phyloP scores from a whole-genome alignment of 352 stramenopile genomes.

The Pythium oligandrum region DNA sequence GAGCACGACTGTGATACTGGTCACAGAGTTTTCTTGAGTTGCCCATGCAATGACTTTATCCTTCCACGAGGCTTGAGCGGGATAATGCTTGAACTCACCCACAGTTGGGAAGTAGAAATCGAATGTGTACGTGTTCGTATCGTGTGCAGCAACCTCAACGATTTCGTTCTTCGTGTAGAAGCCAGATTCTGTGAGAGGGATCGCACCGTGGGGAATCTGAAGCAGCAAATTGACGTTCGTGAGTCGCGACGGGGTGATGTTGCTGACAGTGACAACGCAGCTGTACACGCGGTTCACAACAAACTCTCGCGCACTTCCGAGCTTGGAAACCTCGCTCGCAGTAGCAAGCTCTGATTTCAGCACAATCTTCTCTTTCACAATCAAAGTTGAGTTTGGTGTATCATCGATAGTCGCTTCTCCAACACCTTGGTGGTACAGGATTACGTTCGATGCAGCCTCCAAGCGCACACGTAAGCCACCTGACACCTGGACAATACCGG shows the following conservation, averaged over 20 bases:
- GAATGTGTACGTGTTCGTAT: slow-evolving; percentile 32
- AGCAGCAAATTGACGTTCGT: slow-evolving; percentile 43
- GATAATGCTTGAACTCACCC: slow-evolving; percentile 47
- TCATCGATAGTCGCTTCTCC: slow-evolving; percentile 13
- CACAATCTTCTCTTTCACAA: slow-evolving; percentile 42
- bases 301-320: slow-evolving; percentile 25
- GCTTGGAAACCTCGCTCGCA: too few relatives aligned
- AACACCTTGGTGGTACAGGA: slow-evolving; percentile 58
- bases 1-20: slow-evolving; percentile 20
- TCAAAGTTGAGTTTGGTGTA: slow-evolving; percentile 31
- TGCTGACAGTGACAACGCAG: slow-evolving; percentile 49
- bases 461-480: slow-evolving; percentile 9
- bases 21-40: slow-evolving; percentile 9
- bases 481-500: slow-evolving; percentile 15
- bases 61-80: slow-evolving; percentile 35
- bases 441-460: slow-evolving; percentile 7
- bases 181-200: slow-evolving; percentile 30
- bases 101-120: slow-evolving; percentile 56
- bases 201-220: slow-evolving; percentile 55
- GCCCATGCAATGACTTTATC: slow-evolving; percentile 35
- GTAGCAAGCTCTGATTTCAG: too few relatives aligned
- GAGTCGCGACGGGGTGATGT: slow-evolving; percentile 31
- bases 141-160: slow-evolving; percentile 29
- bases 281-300: slow-evolving; percentile 46
- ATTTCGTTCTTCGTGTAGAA: slow-evolving; percentile 53